These are phyloP conservation scores for Zygosaccharomyces sapae DNA, from an alignment of 1,139 yeast genomes.

Conservation along the genomic window DNA sequence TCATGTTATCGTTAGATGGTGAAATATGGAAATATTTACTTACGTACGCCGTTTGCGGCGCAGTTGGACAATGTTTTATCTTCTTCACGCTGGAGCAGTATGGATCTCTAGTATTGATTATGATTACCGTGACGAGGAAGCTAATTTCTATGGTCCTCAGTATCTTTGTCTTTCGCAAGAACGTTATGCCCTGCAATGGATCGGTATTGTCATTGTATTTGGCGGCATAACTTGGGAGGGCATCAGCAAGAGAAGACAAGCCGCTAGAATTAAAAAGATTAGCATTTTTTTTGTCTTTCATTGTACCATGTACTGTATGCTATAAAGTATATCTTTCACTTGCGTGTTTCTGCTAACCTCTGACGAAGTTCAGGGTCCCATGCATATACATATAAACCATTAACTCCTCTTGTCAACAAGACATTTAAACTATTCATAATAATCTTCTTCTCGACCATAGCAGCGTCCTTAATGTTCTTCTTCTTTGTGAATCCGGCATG, in stretches of 20 bases:
- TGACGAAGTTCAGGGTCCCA: slow-evolving; percentile 39
- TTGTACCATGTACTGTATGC: not conserved
- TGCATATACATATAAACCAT: slow-evolving; percentile 41
- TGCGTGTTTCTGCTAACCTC: slow-evolving; percentile 24
- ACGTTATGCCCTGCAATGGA: slow-evolving; percentile 64
- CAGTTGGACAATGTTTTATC: slow-evolving; percentile 88
- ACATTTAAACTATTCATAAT: slow-evolving; percentile 43
- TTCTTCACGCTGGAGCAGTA: slow-evolving; percentile 78
- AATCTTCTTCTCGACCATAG: slow-evolving; percentile 37
- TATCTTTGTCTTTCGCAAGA: slow-evolving; percentile 80
- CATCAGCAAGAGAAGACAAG: slow-evolving; percentile 38
- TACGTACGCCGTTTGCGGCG: slow-evolving; percentile 73
- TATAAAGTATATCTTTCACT: slow-evolving; percentile 3
- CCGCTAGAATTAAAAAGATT: not conserved
- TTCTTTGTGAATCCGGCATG: slow-evolving; percentile 42
- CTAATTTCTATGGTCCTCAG: slow-evolving; percentile 93
- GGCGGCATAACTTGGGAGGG: slow-evolving; percentile 77
- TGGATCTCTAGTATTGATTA: slow-evolving; percentile 79
- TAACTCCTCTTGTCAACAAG: slow-evolving; percentile 41
- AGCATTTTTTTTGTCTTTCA: too few species aligned
- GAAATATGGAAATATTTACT: slow-evolving; percentile 55
- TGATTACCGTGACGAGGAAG: slow-evolving; percentile 92
- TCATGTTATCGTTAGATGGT: slow-evolving; percentile 43
- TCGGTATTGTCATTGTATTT: slow-evolving; percentile 75
- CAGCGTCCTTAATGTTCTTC: slow-evolving; percentile 37